phyloP scores from a whole-genome alignment of 768 basidiomycete genomes.

The Mycena sanguinolenta region DNA sequence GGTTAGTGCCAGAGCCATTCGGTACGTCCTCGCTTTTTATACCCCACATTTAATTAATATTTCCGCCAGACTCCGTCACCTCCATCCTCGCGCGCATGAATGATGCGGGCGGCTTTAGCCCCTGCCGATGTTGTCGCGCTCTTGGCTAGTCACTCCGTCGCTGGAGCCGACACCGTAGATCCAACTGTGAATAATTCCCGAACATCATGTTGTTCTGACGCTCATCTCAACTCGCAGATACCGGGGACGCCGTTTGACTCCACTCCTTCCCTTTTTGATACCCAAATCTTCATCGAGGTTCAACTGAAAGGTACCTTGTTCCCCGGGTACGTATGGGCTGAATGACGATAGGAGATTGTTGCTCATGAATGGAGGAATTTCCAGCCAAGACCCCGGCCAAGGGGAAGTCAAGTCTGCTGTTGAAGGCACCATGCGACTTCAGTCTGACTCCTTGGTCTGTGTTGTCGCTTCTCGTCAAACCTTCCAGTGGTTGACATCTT shows the following conservation, averaged over 20 bases:
- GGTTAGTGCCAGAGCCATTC: too few relatives aligned
- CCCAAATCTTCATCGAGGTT: slow-evolving; percentile 40
- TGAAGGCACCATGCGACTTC: slow-evolving; percentile 41
- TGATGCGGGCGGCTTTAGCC: slow-evolving; percentile 41
- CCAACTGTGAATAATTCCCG: slow-evolving; percentile 34
- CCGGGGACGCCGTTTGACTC: slow-evolving; percentile 37
- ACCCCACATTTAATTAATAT: too few relatives aligned
- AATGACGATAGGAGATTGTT: too few relatives aligned
- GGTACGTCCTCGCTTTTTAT: too few relatives aligned
- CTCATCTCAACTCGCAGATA: slow-evolving; percentile 17
- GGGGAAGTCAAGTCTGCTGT: slow-evolving; percentile 41
- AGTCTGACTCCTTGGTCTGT: slow-evolving; percentile 38
- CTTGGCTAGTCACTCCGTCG: too few relatives aligned
- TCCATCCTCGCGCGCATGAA: slow-evolving; percentile 36
- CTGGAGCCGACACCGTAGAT: slow-evolving; percentile 41
- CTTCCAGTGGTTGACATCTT: slow-evolving; percentile 11
- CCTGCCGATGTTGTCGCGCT: slow-evolving; percentile 42
- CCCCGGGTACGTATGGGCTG: not conserved
- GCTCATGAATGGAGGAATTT: too few relatives aligned
- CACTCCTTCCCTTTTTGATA: slow-evolving; percentile 38
- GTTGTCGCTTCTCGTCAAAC: not conserved
- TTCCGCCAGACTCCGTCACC: slow-evolving; percentile 28
- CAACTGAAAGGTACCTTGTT: slow-evolving; percentile 20
- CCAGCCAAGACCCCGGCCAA: not conserved
- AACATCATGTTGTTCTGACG: slow-evolving; percentile 28